These are phyloP conservation scores for Aureobasidium sp. DNA, from an alignment of 2,329 filamentous ascomycete species.

Conservation along the genomic window DNA sequence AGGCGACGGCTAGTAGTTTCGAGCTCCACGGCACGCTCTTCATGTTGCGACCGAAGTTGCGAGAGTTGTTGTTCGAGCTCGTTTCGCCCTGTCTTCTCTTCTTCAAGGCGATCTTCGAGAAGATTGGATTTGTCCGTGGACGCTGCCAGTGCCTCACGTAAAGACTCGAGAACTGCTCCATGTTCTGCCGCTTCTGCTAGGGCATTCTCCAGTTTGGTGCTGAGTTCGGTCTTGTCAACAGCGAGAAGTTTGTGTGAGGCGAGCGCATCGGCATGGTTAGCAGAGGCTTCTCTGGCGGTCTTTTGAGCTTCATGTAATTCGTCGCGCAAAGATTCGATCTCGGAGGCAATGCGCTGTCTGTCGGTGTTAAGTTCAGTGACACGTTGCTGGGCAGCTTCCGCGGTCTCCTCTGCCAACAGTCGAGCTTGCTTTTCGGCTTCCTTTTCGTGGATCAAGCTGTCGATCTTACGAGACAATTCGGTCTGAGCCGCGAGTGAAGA, in stretches of 20 bases:
- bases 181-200: conserved; percentile 63
- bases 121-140: conserved; percentile 70
- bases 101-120: conserved; percentile 73
- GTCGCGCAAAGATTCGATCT: conserved; percentile 76
- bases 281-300: conserved; percentile 70
- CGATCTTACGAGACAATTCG: conserved; percentile 71
- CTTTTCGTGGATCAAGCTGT: conserved; percentile 62
- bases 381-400: conserved; percentile 72
- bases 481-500: conserved; percentile 68
- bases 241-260: conserved; percentile 67
- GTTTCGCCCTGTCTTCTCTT: conserved; percentile 72
- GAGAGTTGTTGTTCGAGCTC: conserved; percentile 68
- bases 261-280: conserved; percentile 69
- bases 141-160: conserved; percentile 70
- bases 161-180: conserved; percentile 61
- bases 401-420: conserved; percentile 81
- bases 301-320: conserved; percentile 77
- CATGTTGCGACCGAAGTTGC: conserved; percentile 74
- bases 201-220: conserved; percentile 60
- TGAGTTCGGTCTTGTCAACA: conserved; percentile 78
- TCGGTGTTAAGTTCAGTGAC: conserved; percentile 77
- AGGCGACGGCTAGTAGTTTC: conserved; percentile 67
- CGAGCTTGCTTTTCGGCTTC: conserved; percentile 75
- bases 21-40: conserved; percentile 70
- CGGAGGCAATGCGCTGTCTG: conserved; percentile 73